Evolutionary conservation across 78 protist genomes (phyloP), one percentile per base, ranked within the genome.

Genomic region (Dictyostelium purpureum): DNA sequence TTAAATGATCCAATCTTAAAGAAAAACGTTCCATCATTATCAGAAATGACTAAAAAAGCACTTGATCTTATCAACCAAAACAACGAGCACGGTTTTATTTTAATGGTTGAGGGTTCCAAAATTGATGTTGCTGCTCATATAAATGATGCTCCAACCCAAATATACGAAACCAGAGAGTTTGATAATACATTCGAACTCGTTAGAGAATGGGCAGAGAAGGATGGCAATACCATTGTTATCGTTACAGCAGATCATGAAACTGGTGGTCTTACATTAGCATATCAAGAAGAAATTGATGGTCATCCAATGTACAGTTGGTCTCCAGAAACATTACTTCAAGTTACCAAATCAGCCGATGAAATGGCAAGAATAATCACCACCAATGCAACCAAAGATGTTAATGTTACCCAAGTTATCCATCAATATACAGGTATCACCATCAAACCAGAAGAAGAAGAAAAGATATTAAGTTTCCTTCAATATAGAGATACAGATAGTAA

Each of bases 201-300:
- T 43, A 18, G 73, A 5, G 95, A 89, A 19, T 95, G 33, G 33
- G 97, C 95, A 0, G 40, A 70, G 56, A 45, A 33, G 0, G 93
- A 95, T 47, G 90, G 95, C 1, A 63, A 96, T 51, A 94, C 96
- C 2, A 49, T 94, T 28, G 63, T 96, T 4, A 12, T 96, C 14
- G 73, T 78, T 1, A 77, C 83, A 0, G 89, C 97, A 1, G 97
- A 96, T 49, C 97, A 96, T 70, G 97, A 96, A 40, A 96, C 97
- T 2, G 97, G 97, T 37, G 97, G 97, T 31, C 47, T 85, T 7
- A 73, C 92, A 38, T 38, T 85, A 5, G 92, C 74, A 7, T 12
- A 38, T 42, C 92, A 85, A 61, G 21, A 18, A 6, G 45, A 59
- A 4, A 56, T 74, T 10, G 18, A 67, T 28, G 79, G 35, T 12